Conservation (phyloP, 768 basidiomycete species). For the Tricholoma terreum region DNA sequence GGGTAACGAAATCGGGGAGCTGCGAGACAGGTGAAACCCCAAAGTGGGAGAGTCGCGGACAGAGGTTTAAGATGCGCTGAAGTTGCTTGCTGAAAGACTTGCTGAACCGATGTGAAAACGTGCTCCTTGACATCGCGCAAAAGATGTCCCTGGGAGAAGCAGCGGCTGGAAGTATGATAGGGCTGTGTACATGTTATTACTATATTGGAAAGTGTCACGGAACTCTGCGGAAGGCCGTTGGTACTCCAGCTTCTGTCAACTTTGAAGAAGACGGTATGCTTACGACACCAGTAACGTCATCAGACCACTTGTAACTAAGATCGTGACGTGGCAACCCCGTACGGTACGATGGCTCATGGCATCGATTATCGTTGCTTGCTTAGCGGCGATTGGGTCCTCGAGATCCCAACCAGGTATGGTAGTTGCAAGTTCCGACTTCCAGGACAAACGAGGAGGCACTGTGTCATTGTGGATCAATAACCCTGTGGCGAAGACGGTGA, state of each 20-base stretch:
- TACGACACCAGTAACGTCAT: slow-evolving; percentile 11
- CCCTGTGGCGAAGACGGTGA: slow-evolving; percentile 23
- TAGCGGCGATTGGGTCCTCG: slow-evolving; percentile 19
- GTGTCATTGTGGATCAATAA: slow-evolving; percentile 25
- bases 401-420: slow-evolving; percentile 25
- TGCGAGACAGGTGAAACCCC: too few species aligned
- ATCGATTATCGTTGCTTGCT: slow-evolving; percentile 21
- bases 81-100: not conserved
- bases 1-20: too few species aligned
- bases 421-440: slow-evolving; percentile 24
- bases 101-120: slow-evolving; percentile 15
- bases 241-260: slow-evolving; percentile 10
- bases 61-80: not conserved
- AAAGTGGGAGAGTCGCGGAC: not conserved
- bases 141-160: slow-evolving; percentile 13
- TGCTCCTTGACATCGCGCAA: slow-evolving; percentile 23
- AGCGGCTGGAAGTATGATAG: slow-evolving; percentile 21
- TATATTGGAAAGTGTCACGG: slow-evolving; percentile 25
- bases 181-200: slow-evolving; percentile 24
- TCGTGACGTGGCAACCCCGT: slow-evolving; percentile 20
- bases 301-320: slow-evolving; percentile 7
- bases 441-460: slow-evolving; percentile 20
- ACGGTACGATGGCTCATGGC: slow-evolving; percentile 20
- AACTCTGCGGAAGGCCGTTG: slow-evolving; percentile 23
- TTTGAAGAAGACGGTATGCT: not conserved